A percentile compares a stretch with the other conserved stretches of the same genome.
phyloP scores from a whole-genome alignment of 805 yeast genomes.

The Metschnikowia similis region DNA sequence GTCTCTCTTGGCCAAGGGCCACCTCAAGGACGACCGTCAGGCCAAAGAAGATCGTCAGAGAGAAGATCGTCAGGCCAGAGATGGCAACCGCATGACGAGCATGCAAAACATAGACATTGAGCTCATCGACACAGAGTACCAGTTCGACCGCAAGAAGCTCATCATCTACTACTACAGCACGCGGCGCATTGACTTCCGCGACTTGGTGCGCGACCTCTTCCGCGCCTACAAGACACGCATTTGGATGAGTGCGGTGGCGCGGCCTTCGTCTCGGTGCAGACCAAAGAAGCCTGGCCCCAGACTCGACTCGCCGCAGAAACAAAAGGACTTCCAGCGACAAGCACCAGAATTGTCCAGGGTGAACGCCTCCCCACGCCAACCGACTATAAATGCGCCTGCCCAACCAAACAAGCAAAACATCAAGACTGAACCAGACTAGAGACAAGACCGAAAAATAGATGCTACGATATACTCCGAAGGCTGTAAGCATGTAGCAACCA shows the following conservation, averaged over 20 bases:
- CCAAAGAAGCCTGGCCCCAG: neutral
- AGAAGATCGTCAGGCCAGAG: neutral
- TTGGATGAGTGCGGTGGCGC: slow-evolving; percentile 75
- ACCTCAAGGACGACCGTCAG: neutral
- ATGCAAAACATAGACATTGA: slow-evolving; percentile 53
- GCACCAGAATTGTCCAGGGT: too few species aligned
- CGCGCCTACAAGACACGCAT: slow-evolving; percentile 74
- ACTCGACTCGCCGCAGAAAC: neutral
- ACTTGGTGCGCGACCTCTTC: slow-evolving; percentile 67
- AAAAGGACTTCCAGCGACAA: neutral
- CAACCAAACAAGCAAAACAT: neutral
- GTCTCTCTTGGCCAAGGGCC: slow-evolving; percentile 42
- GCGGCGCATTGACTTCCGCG: slow-evolving; percentile 69
- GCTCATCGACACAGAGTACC: slow-evolving; percentile 73
- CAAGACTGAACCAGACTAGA: neutral
- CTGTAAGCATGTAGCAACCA: too few species aligned
- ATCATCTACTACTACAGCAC: slow-evolving; percentile 55
- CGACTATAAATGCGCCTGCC: neutral
- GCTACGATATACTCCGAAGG: too few species aligned
- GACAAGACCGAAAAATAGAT: neutral
- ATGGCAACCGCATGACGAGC: slow-evolving; percentile 9
- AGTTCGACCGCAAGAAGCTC: slow-evolving; percentile 73
- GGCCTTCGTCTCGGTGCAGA: slow-evolving; percentile 22
- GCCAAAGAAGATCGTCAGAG: neutral
- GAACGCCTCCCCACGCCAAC: too few species aligned